phyloP scores from a whole-genome alignment of 2,329 filamentous ascomycete genomes.

The Claviceps sp. region DNA sequence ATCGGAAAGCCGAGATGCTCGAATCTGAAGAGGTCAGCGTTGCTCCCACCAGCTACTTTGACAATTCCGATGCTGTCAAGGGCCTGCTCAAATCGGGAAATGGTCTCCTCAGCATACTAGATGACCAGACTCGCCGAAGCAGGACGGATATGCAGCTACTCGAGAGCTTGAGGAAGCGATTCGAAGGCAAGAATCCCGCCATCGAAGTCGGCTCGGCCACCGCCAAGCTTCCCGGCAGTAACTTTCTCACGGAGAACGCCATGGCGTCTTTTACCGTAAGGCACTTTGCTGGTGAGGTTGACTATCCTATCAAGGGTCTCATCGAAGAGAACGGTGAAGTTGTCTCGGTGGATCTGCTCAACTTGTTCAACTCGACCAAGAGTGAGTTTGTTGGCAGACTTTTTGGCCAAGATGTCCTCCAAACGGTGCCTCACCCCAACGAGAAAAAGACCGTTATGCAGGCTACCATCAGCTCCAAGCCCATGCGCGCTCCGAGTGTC shows the following conservation, averaged over 20 bases:
- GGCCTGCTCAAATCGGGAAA: constrained; percentile 87
- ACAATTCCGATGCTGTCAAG: constrained; percentile 89
- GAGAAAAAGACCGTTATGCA: constrained; percentile 88
- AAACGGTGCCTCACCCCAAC: constrained; percentile 84
- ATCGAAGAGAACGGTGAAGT: constrained; percentile 94
- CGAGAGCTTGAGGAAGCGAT: constrained; percentile 82
- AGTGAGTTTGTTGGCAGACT: constrained; percentile 80
- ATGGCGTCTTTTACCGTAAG: constrained; percentile 77
- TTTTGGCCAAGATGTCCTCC: constrained; percentile 90
- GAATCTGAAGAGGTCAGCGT: constrained; percentile 90
- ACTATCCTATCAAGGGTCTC: constrained; percentile 76
- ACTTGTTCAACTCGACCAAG: constrained; percentile 76
- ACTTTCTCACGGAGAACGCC: constrained; percentile 74
- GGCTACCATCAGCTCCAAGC: constrained; percentile 91
- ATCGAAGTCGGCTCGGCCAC: constrained; percentile 68
- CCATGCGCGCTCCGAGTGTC: constrained; percentile 82
- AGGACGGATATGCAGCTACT: constrained; percentile 81
- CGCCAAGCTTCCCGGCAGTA: constrained; percentile 70
- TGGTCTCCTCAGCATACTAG: constrained; percentile 82
- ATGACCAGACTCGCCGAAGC: constrained; percentile 86
- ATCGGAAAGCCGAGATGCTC: constrained; percentile 81
- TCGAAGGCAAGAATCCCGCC: constrained; percentile 85
- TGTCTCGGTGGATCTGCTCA: constrained; percentile 91
- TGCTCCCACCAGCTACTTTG: constrained; percentile 88
- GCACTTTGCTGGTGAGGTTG: constrained; percentile 93